Evolutionary conservation across 2,329 filamentous ascomycete genomes (phyloP), one percentile per base, ranked within the genome.

Genomic region (Eurotiales sp.): DNA sequence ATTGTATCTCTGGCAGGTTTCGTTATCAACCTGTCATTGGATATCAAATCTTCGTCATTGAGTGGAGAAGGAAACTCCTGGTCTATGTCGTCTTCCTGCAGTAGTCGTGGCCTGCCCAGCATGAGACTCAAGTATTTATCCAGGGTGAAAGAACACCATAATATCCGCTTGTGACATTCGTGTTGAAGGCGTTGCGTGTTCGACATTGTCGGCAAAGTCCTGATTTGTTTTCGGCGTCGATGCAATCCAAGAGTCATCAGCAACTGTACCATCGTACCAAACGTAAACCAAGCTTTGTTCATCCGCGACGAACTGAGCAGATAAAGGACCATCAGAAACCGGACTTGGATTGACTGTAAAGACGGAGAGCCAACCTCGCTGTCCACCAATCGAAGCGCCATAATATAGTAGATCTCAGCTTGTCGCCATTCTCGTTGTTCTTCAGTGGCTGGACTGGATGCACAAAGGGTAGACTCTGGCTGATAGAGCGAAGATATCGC

Each of bases 41-140:
- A 15, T 11, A 46, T 39, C 10, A 64, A 56, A 5, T 61, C 57
- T 11, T 42, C 23, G 50, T 64, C 62, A 22, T 44, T 44, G 8
- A 44, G 23, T n/a, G 23, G 14, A 5, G 23, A 27, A 2, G 44
- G 44, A 12, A 46, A 39, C 7, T 46, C 44, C 29, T 46, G 44
- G 22, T 46, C 44, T 41, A 61, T 47, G 22, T 62, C 60, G 15
- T 67, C 63, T 11, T 71, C 62, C 17, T 69, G 62, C 22, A 71
- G 60, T 8, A 72, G 51, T 2, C 64, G 56, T 8, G 70, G 69
- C 10, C 69, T 58, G 3, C 70, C 70, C 6, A 72, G 58, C 7
- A 72, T 67, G 8, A 69, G 59, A 40, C 66, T 69, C 8, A 72
- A 52, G 49, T 73, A 73, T 29, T 65, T 66, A 44, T 73, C 70